Evolutionary conservation across 2,329 filamentous ascomycete genomes (phyloP), one percentile per base, ranked within the genome.

Genomic region (Claviceps maximensis): DNA sequence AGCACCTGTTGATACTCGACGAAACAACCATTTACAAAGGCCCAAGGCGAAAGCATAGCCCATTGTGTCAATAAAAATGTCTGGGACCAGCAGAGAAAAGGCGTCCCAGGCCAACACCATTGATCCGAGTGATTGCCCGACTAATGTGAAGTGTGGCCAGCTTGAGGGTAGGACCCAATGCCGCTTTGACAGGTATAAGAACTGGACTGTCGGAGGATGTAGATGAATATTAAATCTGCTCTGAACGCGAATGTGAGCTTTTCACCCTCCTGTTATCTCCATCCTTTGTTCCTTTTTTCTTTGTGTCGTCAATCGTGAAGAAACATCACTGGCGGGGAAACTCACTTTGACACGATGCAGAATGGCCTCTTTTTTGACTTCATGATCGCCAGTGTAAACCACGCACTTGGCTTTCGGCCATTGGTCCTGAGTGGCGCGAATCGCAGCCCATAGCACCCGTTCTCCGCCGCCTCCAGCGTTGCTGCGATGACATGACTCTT

Each of bases 51-150:
- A 98, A 27, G 91, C 89, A 63, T 96, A 98, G 57, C 93, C 93
- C 90, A 98, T 96, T 2, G 93, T 98, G 65, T 98, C 93, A 61
- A 98, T 77, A 66, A 97, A 95, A 51, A 97, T 79, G 66, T 98
- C 93, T 0, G 93, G 93, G 0, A 91, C 87, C 2, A 97, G 76
- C 2, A 96, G 79, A n/a, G 81, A 84, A 66, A 98, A 93, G 12
- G 91, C 91, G 63, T 98, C 91, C 76, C 88, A 93, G 27, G 87
- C 90, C 52, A 98, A 76, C 29, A 95, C 66, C 47, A 98, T 65
- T 6, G 90, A 96, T 44, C 93, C 93, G 3, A 97, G 64, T 2
- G 89, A 95, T 67, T 98, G 93, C n/a, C 91, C 90, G 3, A 95
- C 75, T 4, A 98, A 80, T 0, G 93, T 98, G 69, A 97, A 93